Evolutionary conservation across 2,329 filamentous ascomycete genomes (phyloP).

Genomic region (Calonectria montana): DNA sequence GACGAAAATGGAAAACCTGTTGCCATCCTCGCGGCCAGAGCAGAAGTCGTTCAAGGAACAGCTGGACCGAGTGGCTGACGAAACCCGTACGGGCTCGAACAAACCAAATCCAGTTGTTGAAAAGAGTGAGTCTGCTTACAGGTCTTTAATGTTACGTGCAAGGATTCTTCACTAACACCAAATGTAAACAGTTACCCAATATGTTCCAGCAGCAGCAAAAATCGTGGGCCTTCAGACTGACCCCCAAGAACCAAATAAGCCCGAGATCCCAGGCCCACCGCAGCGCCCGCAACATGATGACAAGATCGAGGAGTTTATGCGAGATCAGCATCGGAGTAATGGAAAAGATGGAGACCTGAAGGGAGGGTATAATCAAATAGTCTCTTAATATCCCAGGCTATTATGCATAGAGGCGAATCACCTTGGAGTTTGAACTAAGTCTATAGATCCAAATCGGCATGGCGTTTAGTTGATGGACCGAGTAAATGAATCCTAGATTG

Average conservation of each 20-base stretch:
- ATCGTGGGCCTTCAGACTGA: slow-evolving; percentile 51
- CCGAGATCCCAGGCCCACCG: slow-evolving; percentile 50
- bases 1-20: slow-evolving; percentile 22
- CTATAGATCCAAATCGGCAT: not conserved
- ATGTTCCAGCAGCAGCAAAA: slow-evolving; percentile 56
- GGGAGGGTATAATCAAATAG: slow-evolving; percentile 20
- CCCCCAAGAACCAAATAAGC: slow-evolving; percentile 31
- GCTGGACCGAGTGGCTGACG: slow-evolving; percentile 56
- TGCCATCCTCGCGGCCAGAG: slow-evolving; percentile 33
- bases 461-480: not conserved
- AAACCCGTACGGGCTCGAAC: slow-evolving; percentile 43
- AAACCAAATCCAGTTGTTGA: slow-evolving; percentile 53
- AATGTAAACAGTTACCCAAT: slow-evolving; percentile 52
- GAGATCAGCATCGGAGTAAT: slow-evolving; percentile 64
- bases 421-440: not conserved
- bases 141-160: not conserved
- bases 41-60: slow-evolving; percentile 55
- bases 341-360: slow-evolving; percentile 42
- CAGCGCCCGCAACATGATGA: slow-evolving; percentile 58
- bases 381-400: not conserved
- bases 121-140: slow-evolving; percentile 50
- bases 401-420: not conserved
- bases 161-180: not conserved
- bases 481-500: not conserved
- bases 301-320: slow-evolving; percentile 64